phyloP scores from a whole-genome alignment of 1,139 yeast genomes.

The Lizanozyma gosingica region DNA sequence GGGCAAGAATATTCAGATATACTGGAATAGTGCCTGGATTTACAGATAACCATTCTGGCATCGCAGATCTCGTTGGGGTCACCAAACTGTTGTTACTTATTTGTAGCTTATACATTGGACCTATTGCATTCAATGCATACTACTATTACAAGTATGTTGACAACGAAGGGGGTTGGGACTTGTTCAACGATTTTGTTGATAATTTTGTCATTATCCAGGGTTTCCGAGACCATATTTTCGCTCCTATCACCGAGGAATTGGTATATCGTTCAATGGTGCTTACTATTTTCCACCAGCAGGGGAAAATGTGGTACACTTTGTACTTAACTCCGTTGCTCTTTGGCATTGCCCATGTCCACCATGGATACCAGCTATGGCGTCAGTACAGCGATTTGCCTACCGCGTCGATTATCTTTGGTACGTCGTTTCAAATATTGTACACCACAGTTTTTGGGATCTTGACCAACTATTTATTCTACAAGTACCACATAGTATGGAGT shows the following conservation, averaged over 20 bases:
- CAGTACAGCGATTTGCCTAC: conserved; percentile 25
- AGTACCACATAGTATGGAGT: conserved; percentile 50
- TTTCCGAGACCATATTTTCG: conserved; percentile 59
- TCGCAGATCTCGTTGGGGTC: conserved; percentile 18
- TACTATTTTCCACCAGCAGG: conserved; percentile 18
- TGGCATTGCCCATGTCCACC: conserved; percentile 91
- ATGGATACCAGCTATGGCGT: conserved; percentile 50
- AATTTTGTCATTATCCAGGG: conserved; percentile 37
- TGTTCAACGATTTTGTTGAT: conserved; percentile 11
- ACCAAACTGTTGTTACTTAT: conserved; percentile 22
- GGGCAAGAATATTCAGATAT: not conserved
- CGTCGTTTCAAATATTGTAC: conserved; percentile 45
- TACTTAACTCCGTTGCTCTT: conserved; percentile 59
- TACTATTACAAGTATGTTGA: conserved; percentile 11
- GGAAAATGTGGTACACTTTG: conserved; percentile 18
- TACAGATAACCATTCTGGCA: conserved; percentile 11
- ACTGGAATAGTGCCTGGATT: conserved; percentile 21
- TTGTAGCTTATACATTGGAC: conserved; percentile 47
- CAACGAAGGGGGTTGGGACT: conserved; percentile 7
- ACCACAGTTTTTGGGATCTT: conserved; percentile 77
- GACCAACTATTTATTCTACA: conserved; percentile 53
- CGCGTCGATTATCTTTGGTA: conserved; percentile 27
- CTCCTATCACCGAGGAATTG: conserved; percentile 85
- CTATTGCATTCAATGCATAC: conserved; percentile 34
- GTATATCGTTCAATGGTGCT: conserved; percentile 62